Evolutionary conservation across 371 early-diverging fungal genomes (phyloP).

Genomic region (Actinomortierella ambigua): DNA sequence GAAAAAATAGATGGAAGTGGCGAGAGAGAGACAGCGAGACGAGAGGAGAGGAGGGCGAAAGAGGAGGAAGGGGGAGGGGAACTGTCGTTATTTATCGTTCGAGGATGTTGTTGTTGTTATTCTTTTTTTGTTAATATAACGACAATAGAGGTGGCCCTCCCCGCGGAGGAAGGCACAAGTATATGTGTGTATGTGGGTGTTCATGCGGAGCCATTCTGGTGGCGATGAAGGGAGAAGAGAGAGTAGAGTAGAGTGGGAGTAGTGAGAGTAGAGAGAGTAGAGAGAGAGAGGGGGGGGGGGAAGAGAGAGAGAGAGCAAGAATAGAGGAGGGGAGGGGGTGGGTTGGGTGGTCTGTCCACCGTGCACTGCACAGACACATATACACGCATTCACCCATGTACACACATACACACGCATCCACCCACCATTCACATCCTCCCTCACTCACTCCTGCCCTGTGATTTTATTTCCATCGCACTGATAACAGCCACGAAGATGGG

Average conservation of each 20-base stretch:
- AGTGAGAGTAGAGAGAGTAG: not conserved
- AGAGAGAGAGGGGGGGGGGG: not conserved
- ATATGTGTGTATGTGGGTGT: not conserved
- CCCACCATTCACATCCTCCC: not conserved
- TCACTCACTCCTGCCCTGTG: not conserved
- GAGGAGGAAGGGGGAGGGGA: not conserved
- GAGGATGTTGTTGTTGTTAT: slow-evolving; percentile 12
- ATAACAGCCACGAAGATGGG: not conserved
- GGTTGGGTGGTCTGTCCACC: no score
- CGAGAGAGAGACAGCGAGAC: not conserved
- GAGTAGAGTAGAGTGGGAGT: not conserved
- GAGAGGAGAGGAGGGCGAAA: not conserved
- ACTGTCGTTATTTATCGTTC: slow-evolving; percentile 9
- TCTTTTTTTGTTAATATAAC: slow-evolving; percentile 6
- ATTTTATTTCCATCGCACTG: not conserved
- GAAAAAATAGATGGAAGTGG: not conserved
- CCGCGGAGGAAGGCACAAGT: no score
- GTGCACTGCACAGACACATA: no score
- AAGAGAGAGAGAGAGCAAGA: not conserved
- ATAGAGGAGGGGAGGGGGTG: not conserved
- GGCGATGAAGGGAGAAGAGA: not conserved
- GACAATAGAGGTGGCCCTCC: slow-evolving; percentile 6
- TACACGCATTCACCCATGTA: no score
- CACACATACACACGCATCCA: not conserved
- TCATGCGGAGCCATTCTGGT: not conserved